Evolutionary conservation across 148 eudicot species (phyloP).

Genomic region (Heliamphora exappendiculata): DNA sequence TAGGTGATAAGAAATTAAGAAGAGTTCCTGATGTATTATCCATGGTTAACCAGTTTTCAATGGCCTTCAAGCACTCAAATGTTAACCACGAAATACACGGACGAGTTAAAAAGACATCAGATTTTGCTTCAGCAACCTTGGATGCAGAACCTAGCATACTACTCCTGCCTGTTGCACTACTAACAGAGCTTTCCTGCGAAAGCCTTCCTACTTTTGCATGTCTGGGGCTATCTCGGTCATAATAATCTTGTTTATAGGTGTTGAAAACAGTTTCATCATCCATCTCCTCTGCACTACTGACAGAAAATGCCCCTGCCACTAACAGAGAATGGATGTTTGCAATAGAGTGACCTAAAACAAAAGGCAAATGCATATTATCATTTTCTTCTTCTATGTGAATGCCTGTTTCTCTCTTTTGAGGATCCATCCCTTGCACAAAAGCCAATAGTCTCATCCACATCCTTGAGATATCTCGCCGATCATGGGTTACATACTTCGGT

Average conservation of each 20-base stretch:
- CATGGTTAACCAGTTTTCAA: slow-evolving; percentile 59
- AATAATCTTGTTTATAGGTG: slow-evolving; percentile 27
- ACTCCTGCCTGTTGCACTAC: slow-evolving; percentile 40
- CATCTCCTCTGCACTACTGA: slow-evolving; percentile 22
- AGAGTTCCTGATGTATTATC: slow-evolving; percentile 36
- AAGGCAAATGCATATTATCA: slow-evolving; percentile 72
- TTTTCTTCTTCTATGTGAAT: slow-evolving; percentile 87
- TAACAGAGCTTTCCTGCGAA: slow-evolving; percentile 73
- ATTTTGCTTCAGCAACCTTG: slow-evolving; percentile 23
- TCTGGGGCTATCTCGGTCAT: slow-evolving; percentile 55
- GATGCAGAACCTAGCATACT: slow-evolving; percentile 20
- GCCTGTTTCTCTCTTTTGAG: slow-evolving; percentile 83
- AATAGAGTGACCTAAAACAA: slow-evolving; percentile 57
- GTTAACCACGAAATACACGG: slow-evolving; percentile 48
- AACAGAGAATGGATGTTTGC: slow-evolving; percentile 68
- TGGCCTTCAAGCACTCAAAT: slow-evolving; percentile 64
- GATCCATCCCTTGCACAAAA: slow-evolving; percentile 85
- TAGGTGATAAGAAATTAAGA: slow-evolving; percentile 29
- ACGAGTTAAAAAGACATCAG: slow-evolving; percentile 25
- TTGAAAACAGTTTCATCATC: slow-evolving; percentile 29
- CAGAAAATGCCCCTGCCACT: slow-evolving; percentile 73
- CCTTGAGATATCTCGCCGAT: slow-evolving; percentile 49
- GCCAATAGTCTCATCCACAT: slow-evolving; percentile 75
- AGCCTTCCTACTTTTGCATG: slow-evolving; percentile 85
- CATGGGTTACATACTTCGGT: slow-evolving; percentile 55